Conservation (phyloP, 1,284 basidiomycete genomes). For the Malassezia globosa region DNA sequence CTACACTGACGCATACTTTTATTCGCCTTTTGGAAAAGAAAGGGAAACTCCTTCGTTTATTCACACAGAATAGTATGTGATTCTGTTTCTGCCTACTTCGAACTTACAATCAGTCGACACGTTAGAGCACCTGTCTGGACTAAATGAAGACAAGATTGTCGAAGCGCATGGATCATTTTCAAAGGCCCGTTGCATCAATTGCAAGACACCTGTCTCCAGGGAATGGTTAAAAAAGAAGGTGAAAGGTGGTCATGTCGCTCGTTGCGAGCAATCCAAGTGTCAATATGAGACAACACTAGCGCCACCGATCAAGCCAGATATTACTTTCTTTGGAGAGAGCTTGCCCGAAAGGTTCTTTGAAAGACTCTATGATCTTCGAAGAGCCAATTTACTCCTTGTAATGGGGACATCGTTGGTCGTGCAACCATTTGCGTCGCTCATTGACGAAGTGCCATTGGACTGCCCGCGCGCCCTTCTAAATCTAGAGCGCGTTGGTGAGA, state of each 20-base stretch:
- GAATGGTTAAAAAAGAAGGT: slow-evolving; percentile 34
- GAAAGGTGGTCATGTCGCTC: slow-evolving; percentile 27
- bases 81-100: background rate
- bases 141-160: slow-evolving; percentile 63
- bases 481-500: slow-evolving; percentile 52
- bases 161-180: slow-evolving; percentile 77
- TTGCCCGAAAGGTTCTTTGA: slow-evolving; percentile 40
- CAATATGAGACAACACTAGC: background rate
- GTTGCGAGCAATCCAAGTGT: slow-evolving; percentile 26
- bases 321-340: slow-evolving; percentile 45
- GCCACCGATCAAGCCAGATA: slow-evolving; percentile 44
- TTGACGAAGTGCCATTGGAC: slow-evolving; percentile 47
- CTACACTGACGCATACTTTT: slow-evolving; percentile 82
- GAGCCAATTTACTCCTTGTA: slow-evolving; percentile 74
- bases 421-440: slow-evolving; percentile 53
- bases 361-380: slow-evolving; percentile 47
- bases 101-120: slow-evolving; percentile 76
- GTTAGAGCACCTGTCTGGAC: slow-evolving; percentile 71
- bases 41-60: slow-evolving; percentile 60
- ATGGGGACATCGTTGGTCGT: slow-evolving; percentile 77
- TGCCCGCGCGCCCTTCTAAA: slow-evolving; percentile 53
- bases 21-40: slow-evolving; percentile 63
- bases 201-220: slow-evolving; percentile 22
- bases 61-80: slow-evolving; percentile 55
- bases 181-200: slow-evolving; percentile 30